phyloP scores from a whole-genome alignment of 148 eudicot species.

The Talinum fruticosum region DNA sequence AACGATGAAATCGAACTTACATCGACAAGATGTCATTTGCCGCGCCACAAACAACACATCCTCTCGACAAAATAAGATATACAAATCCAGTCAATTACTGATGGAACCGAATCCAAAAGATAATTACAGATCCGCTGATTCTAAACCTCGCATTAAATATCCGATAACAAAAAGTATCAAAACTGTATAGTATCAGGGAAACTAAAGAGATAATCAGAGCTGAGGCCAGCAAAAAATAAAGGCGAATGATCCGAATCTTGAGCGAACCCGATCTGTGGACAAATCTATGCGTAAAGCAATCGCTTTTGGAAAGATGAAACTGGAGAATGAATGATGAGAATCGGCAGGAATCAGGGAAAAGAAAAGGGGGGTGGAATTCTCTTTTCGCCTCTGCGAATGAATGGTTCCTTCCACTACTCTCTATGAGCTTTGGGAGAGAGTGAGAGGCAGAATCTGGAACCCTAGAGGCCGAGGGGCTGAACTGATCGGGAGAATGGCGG shows the following conservation, averaged over 20 bases:
- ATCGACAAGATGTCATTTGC: constrained; percentile 9
- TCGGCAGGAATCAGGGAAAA: constrained; percentile 19
- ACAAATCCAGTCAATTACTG: constrained; percentile 1
- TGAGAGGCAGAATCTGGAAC: constrained; percentile 24
- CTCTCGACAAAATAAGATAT: not conserved
- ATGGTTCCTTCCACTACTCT: not conserved
- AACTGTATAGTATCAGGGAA: not conserved
- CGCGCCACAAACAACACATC: constrained; percentile 8
- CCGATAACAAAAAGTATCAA: not conserved
- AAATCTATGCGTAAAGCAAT: constrained; percentile 2
- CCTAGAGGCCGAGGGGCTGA: constrained; percentile 35
- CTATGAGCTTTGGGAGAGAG: constrained; percentile 5
- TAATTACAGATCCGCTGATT: constrained; percentile 19
- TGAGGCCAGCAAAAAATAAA: not conserved
- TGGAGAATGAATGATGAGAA: constrained; percentile 11
- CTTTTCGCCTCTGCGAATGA: not conserved
- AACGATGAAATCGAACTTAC: constrained; percentile 19
- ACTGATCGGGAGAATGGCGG: not conserved
- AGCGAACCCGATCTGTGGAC: not conserved
- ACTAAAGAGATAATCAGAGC: not conserved
- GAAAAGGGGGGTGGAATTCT: not conserved
- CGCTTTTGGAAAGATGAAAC: not conserved
- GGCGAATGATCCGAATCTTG: constrained; percentile 2
- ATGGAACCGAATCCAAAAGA: not conserved
- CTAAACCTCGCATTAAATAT: not conserved